phyloP scores from a whole-genome alignment of 202 grass and related monocot genomes.

The Schoenoplectus tabernaemontani region DNA sequence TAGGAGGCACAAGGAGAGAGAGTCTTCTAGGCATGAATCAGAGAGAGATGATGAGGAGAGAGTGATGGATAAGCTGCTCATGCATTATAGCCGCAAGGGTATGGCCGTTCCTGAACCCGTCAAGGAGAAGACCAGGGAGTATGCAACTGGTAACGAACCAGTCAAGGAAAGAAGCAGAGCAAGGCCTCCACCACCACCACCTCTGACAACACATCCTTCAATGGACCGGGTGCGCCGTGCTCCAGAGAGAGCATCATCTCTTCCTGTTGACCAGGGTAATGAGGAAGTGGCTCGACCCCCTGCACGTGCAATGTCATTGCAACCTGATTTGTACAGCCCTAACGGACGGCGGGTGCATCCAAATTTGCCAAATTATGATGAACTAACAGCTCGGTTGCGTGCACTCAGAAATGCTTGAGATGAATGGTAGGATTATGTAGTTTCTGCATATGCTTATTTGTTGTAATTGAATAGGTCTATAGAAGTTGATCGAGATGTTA shows the following conservation, averaged over 20 bases:
- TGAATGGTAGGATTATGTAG: background rate
- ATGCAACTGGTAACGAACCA: background rate
- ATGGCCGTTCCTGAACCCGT: slow-evolving; percentile 23
- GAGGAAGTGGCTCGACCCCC: slow-evolving; percentile 19
- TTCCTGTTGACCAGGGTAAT: slow-evolving; percentile 36
- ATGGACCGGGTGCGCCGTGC: slow-evolving; percentile 7
- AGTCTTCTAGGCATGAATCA: slow-evolving; percentile 26
- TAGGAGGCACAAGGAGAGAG: slow-evolving; percentile 36
- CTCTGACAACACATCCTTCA: slow-evolving; percentile 14
- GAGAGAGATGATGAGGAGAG: slow-evolving; percentile 54
- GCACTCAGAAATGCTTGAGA: slow-evolving; percentile 28
- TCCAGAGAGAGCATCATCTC: slow-evolving; percentile 40
- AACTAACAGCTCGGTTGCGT: slow-evolving; percentile 53
- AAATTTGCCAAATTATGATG: slow-evolving; percentile 69
- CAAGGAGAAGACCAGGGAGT: background rate
- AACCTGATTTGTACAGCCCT: slow-evolving; percentile 37
- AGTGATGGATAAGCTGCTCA: slow-evolving; percentile 71
- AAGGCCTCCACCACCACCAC: slow-evolving; percentile 7
- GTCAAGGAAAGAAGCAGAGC: slow-evolving; percentile 39
- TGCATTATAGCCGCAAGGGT: slow-evolving; percentile 76
- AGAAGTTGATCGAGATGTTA: background rate
- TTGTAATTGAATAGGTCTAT: background rate
- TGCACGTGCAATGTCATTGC: slow-evolving; percentile 44
- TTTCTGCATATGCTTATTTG: background rate
- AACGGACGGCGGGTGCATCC: slow-evolving; percentile 51